Base-by-base conservation (phyloP, 768 basidiomycete species). In the Cyclocybe aegerita region DNA sequence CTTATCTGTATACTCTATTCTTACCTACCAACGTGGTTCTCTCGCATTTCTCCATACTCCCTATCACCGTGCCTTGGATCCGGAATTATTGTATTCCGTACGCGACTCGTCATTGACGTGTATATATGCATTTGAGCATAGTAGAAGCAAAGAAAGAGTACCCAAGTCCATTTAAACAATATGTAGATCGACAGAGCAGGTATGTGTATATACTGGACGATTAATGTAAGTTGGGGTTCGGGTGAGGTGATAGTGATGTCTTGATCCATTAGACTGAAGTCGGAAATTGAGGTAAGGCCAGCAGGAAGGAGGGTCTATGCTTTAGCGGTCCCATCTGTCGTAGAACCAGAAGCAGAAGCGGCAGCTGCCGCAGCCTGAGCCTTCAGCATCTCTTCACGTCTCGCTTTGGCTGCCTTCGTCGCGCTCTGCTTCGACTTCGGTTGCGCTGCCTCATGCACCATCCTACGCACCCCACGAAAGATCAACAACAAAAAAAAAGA, bases 381-480 rank as follows among this genome's bases (percentile, higher is more conserved):
- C 47, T 65, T 62, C 55, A 70, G 35, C 69, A 71, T 64, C 55
- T 70, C 66, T 62, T 81, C 67, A 45, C 69, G 60, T 63, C 70
- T 72, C 6, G 67, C 70, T 56, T 73, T 74, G 16, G 67, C 67
- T 9, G 65, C 60, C 50, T 59, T 61, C 9, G 64, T 68, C 12
- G 65, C 56, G 7, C 58, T 49, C 48, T 82, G 83, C 65, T 83
- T 89, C 30, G 76, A 71, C 70, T 86, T 90, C 16, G 86, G 83
- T 40, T 81, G 69, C 3, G 90, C 90, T 5, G 90, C 91, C 65
- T 92, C 90, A 2, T 91, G 90, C 4, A 93, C 90, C 80, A 93
- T 88, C 51, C 90, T 92, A 59, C 11, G 23, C n/a, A 48, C 42
- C 30, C 41, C 23, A 34, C 36, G 48, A n/a, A 37, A 31, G 34